phyloP scores from a whole-genome alignment of 2,329 filamentous ascomycete species.

The Sclerotinia trifoliorum region DNA sequence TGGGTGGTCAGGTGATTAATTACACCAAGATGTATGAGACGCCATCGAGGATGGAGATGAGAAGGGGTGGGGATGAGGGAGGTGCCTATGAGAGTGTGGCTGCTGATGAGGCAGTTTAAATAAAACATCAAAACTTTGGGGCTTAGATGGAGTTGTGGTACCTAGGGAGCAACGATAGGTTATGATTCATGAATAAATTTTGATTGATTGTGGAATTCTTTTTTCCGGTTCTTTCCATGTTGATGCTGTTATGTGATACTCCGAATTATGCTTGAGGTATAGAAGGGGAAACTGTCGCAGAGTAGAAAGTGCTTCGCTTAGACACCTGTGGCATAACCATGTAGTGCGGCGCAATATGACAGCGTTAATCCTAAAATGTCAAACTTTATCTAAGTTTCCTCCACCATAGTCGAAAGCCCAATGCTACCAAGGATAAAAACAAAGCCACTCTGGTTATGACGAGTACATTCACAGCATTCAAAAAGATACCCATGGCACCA shows the following conservation, averaged over 20 bases:
- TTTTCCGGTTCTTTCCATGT: not conserved
- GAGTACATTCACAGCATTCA: not conserved
- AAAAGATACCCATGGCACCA: too few relatives aligned
- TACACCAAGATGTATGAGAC: constrained; percentile 89
- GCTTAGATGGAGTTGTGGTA: not conserved
- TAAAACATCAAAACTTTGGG: not conserved
- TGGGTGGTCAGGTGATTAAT: constrained; percentile 78
- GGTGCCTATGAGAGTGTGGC: constrained; percentile 38
- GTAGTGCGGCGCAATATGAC: too few relatives aligned
- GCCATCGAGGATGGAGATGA: constrained; percentile 46
- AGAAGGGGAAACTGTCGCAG: too few relatives aligned
- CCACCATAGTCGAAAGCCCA: too few relatives aligned
- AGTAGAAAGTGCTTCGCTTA: too few relatives aligned
- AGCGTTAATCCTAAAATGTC: too few relatives aligned
- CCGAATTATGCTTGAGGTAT: too few relatives aligned
- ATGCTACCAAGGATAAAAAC: too few relatives aligned
- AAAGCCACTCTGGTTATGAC: too few relatives aligned
- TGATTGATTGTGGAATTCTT: not conserved
- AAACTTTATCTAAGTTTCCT: too few relatives aligned
- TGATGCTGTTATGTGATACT: not conserved
- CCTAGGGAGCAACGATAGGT: not conserved
- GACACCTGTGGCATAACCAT: too few relatives aligned
- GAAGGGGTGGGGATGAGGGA: constrained; percentile 27
- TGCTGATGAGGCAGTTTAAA: constrained; percentile 36
- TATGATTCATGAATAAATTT: constrained; percentile 13